phyloP scores from a whole-genome alignment of 305 asterid species.

The Solanum aculeatissimum region DNA sequence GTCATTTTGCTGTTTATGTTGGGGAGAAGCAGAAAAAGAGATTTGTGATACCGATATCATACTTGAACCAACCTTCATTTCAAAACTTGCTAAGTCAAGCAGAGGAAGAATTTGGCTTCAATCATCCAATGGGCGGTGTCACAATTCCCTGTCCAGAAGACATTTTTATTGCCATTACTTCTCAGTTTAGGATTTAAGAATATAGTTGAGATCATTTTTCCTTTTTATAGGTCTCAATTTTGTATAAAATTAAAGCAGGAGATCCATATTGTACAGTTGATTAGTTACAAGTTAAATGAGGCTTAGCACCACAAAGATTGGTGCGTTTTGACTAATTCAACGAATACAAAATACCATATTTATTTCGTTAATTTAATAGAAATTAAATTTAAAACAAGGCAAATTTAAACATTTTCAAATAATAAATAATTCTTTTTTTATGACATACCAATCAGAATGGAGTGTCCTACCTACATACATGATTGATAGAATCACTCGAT shows the following conservation, averaged over 20 bases:
- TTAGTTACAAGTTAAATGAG: neutral
- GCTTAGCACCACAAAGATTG: neutral
- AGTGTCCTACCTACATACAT: no score
- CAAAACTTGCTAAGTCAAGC: conserved; percentile 18
- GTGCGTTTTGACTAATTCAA: neutral
- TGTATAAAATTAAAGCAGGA: neutral
- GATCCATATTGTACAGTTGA: neutral
- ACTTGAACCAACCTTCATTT: conserved; percentile 17
- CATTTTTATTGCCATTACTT: conserved; percentile 51
- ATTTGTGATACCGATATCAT: neutral
- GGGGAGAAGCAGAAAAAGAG: neutral
- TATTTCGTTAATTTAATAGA: no score
- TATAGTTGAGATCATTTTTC: neutral
- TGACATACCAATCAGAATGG: no score
- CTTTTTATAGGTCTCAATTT: neutral
- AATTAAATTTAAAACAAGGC: no score
- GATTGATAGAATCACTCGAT: no score
- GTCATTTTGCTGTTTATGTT: neutral
- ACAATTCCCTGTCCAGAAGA: conserved; percentile 57
- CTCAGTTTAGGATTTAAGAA: conserved; percentile 30
- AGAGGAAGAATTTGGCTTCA: conserved; percentile 1
- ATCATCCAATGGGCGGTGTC: conserved; percentile 1
- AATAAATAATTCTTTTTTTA: no score
- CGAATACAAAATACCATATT: neutral
- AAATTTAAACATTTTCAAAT: neutral